Evolutionary conservation across 805 yeast genomes (phyloP).

Genomic region (Kodamaea jinghongensis): DNA sequence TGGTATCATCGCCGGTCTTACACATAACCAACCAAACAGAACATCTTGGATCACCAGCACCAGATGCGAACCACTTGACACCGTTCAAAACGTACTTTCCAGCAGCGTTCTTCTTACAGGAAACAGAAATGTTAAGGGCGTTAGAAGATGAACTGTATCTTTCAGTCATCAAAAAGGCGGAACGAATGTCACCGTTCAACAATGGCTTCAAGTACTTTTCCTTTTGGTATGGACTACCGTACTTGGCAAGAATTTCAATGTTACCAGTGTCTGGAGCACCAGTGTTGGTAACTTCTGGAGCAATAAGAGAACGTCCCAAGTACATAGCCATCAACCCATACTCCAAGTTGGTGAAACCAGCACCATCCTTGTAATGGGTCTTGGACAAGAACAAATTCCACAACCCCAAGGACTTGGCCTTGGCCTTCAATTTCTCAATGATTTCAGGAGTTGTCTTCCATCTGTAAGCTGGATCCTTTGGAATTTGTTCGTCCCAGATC

Average conservation of each 20-base stretch:
- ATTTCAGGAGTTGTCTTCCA: slow-evolving; percentile 50
- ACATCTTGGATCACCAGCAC: slow-evolving; percentile 67
- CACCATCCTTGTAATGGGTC: slow-evolving; percentile 44
- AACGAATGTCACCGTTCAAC: slow-evolving; percentile 52
- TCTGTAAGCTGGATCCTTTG: slow-evolving; percentile 37
- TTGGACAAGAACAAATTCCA: slow-evolving; percentile 61
- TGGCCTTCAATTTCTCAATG: slow-evolving; percentile 48
- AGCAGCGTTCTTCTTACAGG: slow-evolving; percentile 34
- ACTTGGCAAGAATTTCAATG: slow-evolving; percentile 49
- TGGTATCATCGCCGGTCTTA: slow-evolving; percentile 34
- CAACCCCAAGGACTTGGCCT: slow-evolving; percentile 51
- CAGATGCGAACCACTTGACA: slow-evolving; percentile 68
- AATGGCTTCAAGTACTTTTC: slow-evolving; percentile 51
- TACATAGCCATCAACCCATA: slow-evolving; percentile 65
- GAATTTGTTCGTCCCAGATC: slow-evolving; percentile 41
- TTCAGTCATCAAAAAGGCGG: slow-evolving; percentile 67
- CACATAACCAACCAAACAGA: slow-evolving; percentile 53
- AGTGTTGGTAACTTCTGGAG: slow-evolving; percentile 60
- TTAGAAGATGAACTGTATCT: slow-evolving; percentile 59
- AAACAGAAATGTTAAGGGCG: slow-evolving; percentile 54
- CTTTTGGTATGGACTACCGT: slow-evolving; percentile 37
- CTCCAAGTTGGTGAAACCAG: slow-evolving; percentile 60
- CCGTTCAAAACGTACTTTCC: slow-evolving; percentile 56
- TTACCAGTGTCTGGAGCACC: slow-evolving; percentile 67
- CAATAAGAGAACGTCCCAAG: slow-evolving; percentile 52